Base-by-base conservation (phyloP, 345 rosid genomes). In the Rubroshorea leprosula region DNA sequence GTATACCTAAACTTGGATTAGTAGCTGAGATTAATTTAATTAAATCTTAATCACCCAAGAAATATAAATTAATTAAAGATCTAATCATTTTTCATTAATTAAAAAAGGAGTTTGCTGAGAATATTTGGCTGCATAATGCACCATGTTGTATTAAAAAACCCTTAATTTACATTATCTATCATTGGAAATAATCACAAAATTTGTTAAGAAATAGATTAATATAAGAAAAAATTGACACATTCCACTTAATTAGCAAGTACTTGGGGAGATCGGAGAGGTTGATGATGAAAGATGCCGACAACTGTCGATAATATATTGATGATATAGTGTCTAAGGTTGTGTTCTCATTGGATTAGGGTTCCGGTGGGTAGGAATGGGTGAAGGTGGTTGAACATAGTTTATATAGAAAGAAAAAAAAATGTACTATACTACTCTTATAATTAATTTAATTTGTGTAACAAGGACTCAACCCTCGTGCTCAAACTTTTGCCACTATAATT, bases 331-430 rank as follows among this genome's bases (percentile, higher is more conserved):
- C 7, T 57, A 52, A 59, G 51, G 58, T 18, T 68, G 56, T 65
- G 72, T 74, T 81, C 63, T 51, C 63, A 67, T 71, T 80, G 72
- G 76, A 68, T 66, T 58, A 62, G 71, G 62, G 60, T 71, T 70
- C 60, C 62, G 93, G 91, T 83, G 71, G 97, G 85, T 90, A 78
- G 85, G 78, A 82, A 82, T 85, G 86, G 98, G 85, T 91, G 88
- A 82, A 85, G 90, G 95, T 91, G 83, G 98, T 85, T 88, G 96
- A 92, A 47, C 78, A 61, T n/a, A 53, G 63, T 71, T 68, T 65
- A 58, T 66, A n/a, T n/a, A n/a, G 48, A 50, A 74, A 61, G 58
- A 64, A 72, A 74, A 53, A 65, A 54, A 62, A 38, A 67, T 48
- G 53, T 17, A 2, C 6, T 16, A 17, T 43, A 52, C 46, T 46